Percentiles rank a stretch among this genome's conserved stretches.
These are phyloP conservation scores for Triticum dicoccoides DNA, from an alignment of 176 grass and related monocot genomes.

Conservation along the genomic window DNA sequence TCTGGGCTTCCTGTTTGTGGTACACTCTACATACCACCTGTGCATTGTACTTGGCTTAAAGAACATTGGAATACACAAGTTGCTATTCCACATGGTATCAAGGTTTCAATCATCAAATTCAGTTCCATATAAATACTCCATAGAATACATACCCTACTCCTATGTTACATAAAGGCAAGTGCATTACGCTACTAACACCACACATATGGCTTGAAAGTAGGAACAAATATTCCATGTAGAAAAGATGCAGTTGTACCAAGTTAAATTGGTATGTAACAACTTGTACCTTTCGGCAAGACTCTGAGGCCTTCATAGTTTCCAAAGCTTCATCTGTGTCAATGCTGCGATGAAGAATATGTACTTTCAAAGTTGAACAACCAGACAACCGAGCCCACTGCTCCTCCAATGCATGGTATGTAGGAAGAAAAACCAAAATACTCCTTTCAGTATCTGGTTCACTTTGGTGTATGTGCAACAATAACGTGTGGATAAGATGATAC, in stretches of 20 bases:
- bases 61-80: no score
- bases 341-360: conserved; percentile 87
- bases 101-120: no score
- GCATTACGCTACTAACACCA: background rate
- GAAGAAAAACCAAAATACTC: conserved; percentile 93
- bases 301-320: conserved; percentile 62
- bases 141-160: no score
- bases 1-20: no score
- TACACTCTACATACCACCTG: no score
- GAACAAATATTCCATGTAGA: background rate
- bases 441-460: conserved; percentile 63
- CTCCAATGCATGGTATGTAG: conserved; percentile 86
- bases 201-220: background rate
- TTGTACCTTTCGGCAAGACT: conserved; percentile 69
- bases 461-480: conserved; percentile 68
- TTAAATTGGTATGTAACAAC: background rate
- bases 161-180: background rate
- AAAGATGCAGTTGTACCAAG: background rate
- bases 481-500: conserved; percentile 59
- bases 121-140: no score
- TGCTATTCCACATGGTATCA: background rate
- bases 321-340: conserved; percentile 87
- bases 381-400: conserved; percentile 62
- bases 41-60: no score
- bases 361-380: conserved; percentile 52